Evolutionary conservation across 345 rosid genomes (phyloP), one percentile per base, ranked within the genome.

Genomic region (Eucalyptus virginea): DNA sequence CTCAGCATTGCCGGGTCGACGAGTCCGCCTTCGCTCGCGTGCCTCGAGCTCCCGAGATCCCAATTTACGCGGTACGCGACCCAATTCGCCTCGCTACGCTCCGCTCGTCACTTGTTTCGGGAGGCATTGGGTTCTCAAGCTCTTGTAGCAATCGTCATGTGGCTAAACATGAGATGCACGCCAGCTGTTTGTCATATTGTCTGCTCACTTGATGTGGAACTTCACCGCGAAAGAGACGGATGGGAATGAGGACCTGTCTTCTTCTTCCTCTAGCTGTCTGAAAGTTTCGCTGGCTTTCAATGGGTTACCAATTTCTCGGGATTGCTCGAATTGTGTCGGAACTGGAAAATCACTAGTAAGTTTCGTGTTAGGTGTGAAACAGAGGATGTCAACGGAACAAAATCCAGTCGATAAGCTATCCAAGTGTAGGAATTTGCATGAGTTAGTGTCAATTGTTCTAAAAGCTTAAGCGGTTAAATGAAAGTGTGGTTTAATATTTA

Each of bases 31-130:
- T 93, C 88, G 65, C 91, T 8, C 89, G 89, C 26, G 92, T 94
- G 45, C 89, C 91, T 50, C 51, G 45, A 40, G 94, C 93, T 87
- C 92, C 94, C 24, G 96, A 91, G 86, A 77, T 91, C 86, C 94
- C 95, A 6, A 40, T 94, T 58, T 93, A 91, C 48, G 93, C 93
- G 88, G 95, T 93, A 87, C 24, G 88, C 28, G 14, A 4, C 67
- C 21, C 40, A 42, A 48, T 32, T 45, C n/a, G 19, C 24, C 54
- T 72, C 60, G 81, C 60, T 23, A 44, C 88, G 58, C 58, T 52
- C 58, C 62, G 30, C 30, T 26, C 18, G 18, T 62, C 1, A 0
- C 32, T 62, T 62, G 9, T 12, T 30, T 28, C 40, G 83, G 58
- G 58, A 11, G 28, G 21, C 3, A 1, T 11, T 21, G 85, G 47